A percentile compares a stretch with the other conserved stretches of the same genome.
phyloP scores from a whole-genome alignment of 2,329 filamentous ascomycete species.

The Colletotrichum liaoningense region DNA sequence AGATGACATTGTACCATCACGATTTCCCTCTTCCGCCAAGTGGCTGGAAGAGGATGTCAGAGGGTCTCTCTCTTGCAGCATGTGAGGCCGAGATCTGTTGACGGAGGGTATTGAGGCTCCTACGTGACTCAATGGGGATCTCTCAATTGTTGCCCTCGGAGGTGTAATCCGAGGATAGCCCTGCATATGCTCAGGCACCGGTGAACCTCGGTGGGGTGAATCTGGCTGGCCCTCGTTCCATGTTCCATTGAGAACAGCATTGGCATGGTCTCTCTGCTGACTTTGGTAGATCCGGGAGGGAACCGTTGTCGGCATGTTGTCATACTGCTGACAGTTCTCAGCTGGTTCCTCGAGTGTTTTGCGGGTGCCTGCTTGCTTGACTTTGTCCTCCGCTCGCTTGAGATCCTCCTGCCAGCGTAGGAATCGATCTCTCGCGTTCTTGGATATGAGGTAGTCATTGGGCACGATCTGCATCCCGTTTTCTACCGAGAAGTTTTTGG shows the following conservation, averaged over 20 bases:
- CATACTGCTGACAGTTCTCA: conserved; percentile 43
- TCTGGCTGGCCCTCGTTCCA: conserved; percentile 74
- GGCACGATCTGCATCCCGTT: conserved; percentile 80
- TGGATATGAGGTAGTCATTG: conserved; percentile 83
- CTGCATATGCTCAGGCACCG: conserved; percentile 31
- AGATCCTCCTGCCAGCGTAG: conserved; percentile 83
- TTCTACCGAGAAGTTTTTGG: conserved; percentile 85
- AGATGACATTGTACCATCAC: conserved; percentile 35
- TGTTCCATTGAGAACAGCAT: conserved; percentile 65
- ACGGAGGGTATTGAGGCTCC: conserved; percentile 33
- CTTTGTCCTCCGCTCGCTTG: conserved; percentile 65
- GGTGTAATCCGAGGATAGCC: conserved; percentile 14
- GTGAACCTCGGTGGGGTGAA: conserved; percentile 55
- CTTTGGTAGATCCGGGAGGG: conserved; percentile 2
- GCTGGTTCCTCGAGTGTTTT: conserved; percentile 40
- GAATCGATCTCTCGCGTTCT: conserved; percentile 82
- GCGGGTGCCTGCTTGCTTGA: conserved; percentile 38
- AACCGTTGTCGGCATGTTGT: conserved; percentile 41
- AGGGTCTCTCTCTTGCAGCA: background rate
- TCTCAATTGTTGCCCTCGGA: conserved; percentile 37
- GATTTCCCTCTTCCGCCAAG: conserved; percentile 25
- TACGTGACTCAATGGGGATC: conserved; percentile 42
- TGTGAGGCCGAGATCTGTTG: conserved; percentile 16
- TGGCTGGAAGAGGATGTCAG: background rate
- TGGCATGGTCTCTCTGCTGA: conserved; percentile 60